phyloP scores from a whole-genome alignment of 331 rosid species.

The Pyracantha coccinea region DNA sequence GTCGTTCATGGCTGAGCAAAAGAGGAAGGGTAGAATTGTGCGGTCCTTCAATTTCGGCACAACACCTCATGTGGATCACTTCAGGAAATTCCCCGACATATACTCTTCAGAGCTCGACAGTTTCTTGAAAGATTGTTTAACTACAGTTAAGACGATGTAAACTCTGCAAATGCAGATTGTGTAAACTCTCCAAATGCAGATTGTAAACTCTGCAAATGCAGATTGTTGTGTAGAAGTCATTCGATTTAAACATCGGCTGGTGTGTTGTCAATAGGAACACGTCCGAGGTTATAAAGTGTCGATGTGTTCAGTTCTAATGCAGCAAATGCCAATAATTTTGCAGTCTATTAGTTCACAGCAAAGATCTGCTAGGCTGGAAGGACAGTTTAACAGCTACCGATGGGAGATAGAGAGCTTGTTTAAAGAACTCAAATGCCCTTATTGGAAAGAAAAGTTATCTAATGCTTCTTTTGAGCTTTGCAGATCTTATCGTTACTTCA shows the following conservation, averaged over 20 bases:
- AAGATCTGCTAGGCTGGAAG: neutral
- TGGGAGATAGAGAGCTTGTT: neutral
- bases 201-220: neutral
- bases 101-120: conserved; percentile 48
- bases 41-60: conserved; percentile 52
- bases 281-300: neutral
- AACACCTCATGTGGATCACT: conserved; percentile 92
- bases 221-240: neutral
- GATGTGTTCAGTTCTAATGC: neutral
- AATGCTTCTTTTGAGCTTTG: neutral
- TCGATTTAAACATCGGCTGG: neutral
- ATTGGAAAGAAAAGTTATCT: too few species aligned
- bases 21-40: conserved; percentile 46
- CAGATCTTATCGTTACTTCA: neutral
- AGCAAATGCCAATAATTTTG: neutral
- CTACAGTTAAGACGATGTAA: conserved; percentile 11
- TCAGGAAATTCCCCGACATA: conserved; percentile 51
- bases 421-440: neutral
- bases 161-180: neutral
- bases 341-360: neutral
- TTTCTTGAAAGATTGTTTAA: conserved; percentile 61
- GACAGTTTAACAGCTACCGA: neutral
- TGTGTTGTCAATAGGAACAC: neutral
- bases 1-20: conserved; percentile 60
- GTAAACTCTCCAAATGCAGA: neutral